These are phyloP conservation scores for Lineolata rhizophorae DNA, from an alignment of 495 filamentous ascomycete species.

Conservation along the genomic window DNA sequence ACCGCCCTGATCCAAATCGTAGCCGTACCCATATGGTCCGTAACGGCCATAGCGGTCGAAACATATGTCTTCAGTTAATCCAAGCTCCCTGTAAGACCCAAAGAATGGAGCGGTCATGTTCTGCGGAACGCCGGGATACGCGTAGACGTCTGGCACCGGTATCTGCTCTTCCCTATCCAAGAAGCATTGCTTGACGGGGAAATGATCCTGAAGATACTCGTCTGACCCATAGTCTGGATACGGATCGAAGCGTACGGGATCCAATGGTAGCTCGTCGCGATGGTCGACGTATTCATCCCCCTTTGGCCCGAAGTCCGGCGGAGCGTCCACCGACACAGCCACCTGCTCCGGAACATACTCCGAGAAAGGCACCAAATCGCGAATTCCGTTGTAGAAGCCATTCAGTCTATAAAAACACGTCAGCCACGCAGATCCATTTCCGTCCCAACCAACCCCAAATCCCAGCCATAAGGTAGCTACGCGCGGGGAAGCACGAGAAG, in stretches of 20 bases:
- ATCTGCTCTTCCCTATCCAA: slow-evolving; percentile 15
- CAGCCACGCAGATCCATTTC: slow-evolving; percentile 1
- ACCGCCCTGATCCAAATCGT: slow-evolving; percentile 15
- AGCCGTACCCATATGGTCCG: slow-evolving; percentile 21
- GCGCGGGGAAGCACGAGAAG: too few species aligned
- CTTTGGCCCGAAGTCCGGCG: too few species aligned
- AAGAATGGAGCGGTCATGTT: slow-evolving; percentile 16
- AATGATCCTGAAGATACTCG: slow-evolving; percentile 13
- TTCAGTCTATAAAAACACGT: slow-evolving; percentile 9
- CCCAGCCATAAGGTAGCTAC: too few species aligned
- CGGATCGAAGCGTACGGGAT: slow-evolving; percentile 17
- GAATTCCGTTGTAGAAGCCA: slow-evolving; percentile 19
- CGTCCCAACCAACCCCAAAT: too few species aligned
- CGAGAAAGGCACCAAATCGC: slow-evolving; percentile 11
- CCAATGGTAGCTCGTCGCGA: slow-evolving; percentile 10
- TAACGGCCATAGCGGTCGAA: slow-evolving; percentile 21
- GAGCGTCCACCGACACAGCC: too few species aligned
- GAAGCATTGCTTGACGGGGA: slow-evolving; percentile 16
- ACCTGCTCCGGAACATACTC: slow-evolving; percentile 15
- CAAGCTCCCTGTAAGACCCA: slow-evolving; percentile 19
- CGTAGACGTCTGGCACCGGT: slow-evolving; percentile 17
- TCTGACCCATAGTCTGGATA: slow-evolving; percentile 15
- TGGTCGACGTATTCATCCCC: neutral
- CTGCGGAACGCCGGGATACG: slow-evolving; percentile 21
- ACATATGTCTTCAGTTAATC: slow-evolving; percentile 17